Evolutionary conservation across 306 rosid genomes (phyloP).

Genomic region (Casuarina glauca): DNA sequence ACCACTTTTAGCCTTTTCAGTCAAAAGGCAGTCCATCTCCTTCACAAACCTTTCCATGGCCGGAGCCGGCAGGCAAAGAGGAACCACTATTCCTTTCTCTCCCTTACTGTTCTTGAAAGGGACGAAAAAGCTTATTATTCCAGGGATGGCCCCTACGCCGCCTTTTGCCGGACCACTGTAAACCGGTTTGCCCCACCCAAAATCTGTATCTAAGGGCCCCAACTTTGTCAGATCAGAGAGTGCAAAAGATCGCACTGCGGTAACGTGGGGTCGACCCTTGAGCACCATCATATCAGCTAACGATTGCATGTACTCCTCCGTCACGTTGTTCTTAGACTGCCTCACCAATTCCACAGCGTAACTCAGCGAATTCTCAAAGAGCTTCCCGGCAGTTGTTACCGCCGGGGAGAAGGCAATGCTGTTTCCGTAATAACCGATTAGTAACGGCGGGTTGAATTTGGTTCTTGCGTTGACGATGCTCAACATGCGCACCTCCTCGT

Average conservation of each 20-base stretch:
- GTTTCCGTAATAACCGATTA: too few relatives aligned
- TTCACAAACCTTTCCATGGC: constrained; percentile 46
- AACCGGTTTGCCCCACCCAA: constrained; percentile 61
- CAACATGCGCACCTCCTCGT: too few relatives aligned
- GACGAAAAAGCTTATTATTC: constrained; percentile 43
- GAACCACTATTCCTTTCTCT: constrained; percentile 52
- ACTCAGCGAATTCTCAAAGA: too few relatives aligned
- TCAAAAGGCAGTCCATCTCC: constrained; percentile 25
- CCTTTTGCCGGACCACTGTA: constrained; percentile 63
- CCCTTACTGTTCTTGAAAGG: constrained; percentile 33
- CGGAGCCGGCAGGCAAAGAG: constrained; percentile 42
- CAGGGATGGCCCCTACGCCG: constrained; percentile 54
- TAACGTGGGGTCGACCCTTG: constrained; percentile 43
- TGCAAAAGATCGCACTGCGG: constrained; percentile 38
- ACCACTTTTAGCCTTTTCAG: too few relatives aligned
- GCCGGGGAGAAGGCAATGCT: too few relatives aligned
- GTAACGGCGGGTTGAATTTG: too few relatives aligned
- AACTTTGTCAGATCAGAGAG: constrained; percentile 55
- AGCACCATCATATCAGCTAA: constrained; percentile 53
- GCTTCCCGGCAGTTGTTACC: too few relatives aligned
- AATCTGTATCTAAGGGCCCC: constrained; percentile 48
- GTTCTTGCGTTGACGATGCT: too few relatives aligned
- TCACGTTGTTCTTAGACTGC: background rate
- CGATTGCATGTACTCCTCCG: constrained; percentile 52
- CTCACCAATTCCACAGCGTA: too few relatives aligned